Evolutionary conservation across 495 filamentous ascomycete genomes (phyloP).

Genomic region (Cenococcum geophilum): DNA sequence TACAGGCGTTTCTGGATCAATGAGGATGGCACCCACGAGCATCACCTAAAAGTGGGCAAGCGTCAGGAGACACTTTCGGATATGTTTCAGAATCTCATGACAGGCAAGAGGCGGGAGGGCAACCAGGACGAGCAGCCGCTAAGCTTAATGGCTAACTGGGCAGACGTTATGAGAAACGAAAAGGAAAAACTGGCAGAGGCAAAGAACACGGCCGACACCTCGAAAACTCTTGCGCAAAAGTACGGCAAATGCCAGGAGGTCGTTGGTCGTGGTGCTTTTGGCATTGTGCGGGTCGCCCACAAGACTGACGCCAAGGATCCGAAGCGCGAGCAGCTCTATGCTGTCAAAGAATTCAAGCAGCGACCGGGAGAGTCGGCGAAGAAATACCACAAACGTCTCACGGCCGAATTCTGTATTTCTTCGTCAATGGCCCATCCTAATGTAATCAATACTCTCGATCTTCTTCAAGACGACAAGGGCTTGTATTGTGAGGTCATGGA

Average conservation of each 20-base stretch:
- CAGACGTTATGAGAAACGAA: constrained; percentile 86
- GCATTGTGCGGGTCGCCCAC: constrained; percentile 97
- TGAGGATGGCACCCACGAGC: constrained; percentile 68
- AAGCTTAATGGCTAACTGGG: constrained; percentile 91
- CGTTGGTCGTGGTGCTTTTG: constrained; percentile 94
- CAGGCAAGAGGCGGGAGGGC: constrained; percentile 65
- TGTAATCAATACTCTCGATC: constrained; percentile 94
- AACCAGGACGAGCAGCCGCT: constrained; percentile 71
- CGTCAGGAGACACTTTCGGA: constrained; percentile 94
- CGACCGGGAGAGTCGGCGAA: constrained; percentile 88
- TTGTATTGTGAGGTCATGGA: constrained; percentile 99
- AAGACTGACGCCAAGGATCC: constrained; percentile 79
- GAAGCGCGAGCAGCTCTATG: constrained; percentile 81
- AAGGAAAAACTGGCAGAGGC: constrained; percentile 69
- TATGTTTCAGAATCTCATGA: constrained; percentile 78
- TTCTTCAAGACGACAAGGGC: constrained; percentile 91
- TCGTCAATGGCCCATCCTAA: constrained; percentile 95
- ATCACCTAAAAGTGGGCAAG: constrained; percentile 78
- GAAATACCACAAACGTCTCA: constrained; percentile 96
- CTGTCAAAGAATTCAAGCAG: constrained; percentile 96
- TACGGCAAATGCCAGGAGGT: constrained; percentile 99
- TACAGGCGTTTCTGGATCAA: constrained; percentile 55
- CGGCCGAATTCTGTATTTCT: constrained; percentile 98
- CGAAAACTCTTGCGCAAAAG: constrained; percentile 84
- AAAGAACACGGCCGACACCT: constrained; percentile 70